phyloP scores from a whole-genome alignment of 257 asterid species.

The Asclepias syriaca region DNA sequence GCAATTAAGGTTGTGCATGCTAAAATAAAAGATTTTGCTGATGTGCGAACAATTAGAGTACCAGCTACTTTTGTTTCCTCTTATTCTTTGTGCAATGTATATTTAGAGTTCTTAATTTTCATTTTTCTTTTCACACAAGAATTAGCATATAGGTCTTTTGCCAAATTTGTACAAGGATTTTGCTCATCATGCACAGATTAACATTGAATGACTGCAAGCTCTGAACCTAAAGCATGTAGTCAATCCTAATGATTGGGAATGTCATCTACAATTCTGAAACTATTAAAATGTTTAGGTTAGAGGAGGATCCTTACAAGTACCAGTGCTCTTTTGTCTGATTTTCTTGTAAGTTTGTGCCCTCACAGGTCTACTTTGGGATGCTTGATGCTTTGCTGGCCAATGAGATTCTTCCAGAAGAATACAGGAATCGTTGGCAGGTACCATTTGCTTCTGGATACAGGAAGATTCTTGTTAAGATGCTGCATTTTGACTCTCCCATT shows the following conservation, averaged over 20 bases:
- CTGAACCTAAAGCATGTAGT: background rate
- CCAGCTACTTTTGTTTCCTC: background rate
- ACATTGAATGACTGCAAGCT: background rate
- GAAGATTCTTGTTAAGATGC: background rate
- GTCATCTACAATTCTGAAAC: background rate
- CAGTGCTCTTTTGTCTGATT: background rate
- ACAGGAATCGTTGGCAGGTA: constrained; percentile 38
- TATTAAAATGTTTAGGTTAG: background rate
- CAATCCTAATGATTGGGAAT: background rate
- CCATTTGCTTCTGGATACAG: background rate
- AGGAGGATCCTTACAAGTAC: background rate
- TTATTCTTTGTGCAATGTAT: background rate
- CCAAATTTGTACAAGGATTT: background rate
- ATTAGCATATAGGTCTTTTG: background rate
- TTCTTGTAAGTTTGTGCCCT: constrained; percentile 1
- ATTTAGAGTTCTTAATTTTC: background rate
- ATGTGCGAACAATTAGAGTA: background rate
- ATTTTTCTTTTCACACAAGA: background rate
- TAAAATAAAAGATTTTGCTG: background rate
- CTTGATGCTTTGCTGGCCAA: constrained; percentile 41
- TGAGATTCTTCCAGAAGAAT: constrained; percentile 49
- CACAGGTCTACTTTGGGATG: constrained; percentile 47
- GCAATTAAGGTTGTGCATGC: background rate
- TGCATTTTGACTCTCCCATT: background rate
- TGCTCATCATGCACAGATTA: background rate